Evolutionary conservation across 345 rosid genomes (phyloP).

Genomic region (Crucihimalaya himalaica): DNA sequence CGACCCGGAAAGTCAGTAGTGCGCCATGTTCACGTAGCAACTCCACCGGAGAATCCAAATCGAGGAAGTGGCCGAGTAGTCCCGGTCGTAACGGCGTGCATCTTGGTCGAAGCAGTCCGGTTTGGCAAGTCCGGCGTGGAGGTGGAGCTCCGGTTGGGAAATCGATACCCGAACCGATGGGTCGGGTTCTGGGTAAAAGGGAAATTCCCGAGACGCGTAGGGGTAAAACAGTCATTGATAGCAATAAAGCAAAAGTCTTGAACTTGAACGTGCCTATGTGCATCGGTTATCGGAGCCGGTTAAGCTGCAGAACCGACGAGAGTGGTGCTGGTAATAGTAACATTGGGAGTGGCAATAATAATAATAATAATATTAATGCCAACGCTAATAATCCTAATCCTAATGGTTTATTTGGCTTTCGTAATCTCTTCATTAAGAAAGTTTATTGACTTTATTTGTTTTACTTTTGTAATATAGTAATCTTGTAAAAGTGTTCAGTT

Average conservation of each 20-base stretch:
- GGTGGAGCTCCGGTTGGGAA: slow-evolving; percentile 32
- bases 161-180: slow-evolving; percentile 27
- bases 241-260: slow-evolving; percentile 38
- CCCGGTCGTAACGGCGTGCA: slow-evolving; percentile 71
- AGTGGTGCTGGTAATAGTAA: slow-evolving; percentile 37
- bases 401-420: slow-evolving; percentile 57
- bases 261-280: slow-evolving; percentile 46
- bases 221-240: slow-evolving; percentile 36
- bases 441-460: slow-evolving; percentile 45
- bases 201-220: slow-evolving; percentile 34
- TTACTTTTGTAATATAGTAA: not conserved
- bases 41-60: slow-evolving; percentile 52
- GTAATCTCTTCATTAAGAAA: slow-evolving; percentile 70
- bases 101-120: slow-evolving; percentile 71
- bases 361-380: not conserved
- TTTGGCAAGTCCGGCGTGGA: slow-evolving; percentile 71
- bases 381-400: slow-evolving; percentile 30
- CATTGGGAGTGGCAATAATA: slow-evolving; percentile 25
- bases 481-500: not conserved
- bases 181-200: slow-evolving; percentile 29
- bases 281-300: slow-evolving; percentile 64
- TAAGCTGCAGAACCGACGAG: slow-evolving; percentile 65
- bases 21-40: slow-evolving; percentile 87
- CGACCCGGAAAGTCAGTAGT: slow-evolving; percentile 64
- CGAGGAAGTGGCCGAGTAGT: slow-evolving; percentile 66